phyloP scores from a whole-genome alignment of 257 asterid genomes.

The Solanum bukasovii region DNA sequence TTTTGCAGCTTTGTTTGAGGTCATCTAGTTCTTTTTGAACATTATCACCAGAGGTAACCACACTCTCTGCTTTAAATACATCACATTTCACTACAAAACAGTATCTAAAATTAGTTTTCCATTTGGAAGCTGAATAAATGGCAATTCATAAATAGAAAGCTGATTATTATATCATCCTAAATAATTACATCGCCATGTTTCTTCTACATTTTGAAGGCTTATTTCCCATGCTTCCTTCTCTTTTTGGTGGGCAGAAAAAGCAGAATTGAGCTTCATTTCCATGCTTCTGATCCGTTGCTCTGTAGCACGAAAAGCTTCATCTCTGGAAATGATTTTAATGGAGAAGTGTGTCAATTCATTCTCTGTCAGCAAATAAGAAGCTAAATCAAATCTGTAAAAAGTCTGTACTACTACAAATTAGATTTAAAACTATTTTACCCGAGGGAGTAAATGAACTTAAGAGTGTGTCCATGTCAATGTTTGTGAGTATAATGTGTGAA shows the following conservation, averaged over 20 bases:
- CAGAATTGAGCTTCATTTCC: conserved; percentile 63
- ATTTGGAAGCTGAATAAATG: neutral
- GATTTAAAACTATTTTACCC: neutral
- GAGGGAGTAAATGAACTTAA: neutral
- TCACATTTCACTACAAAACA: conserved; percentile 64
- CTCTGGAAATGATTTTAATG: conserved; percentile 44
- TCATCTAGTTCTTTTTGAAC: conserved; percentile 57
- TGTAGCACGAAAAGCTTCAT: conserved; percentile 49
- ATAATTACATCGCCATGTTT: conserved; percentile 82
- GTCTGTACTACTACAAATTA: neutral
- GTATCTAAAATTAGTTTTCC: neutral
- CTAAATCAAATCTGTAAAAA: neutral
- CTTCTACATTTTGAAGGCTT: conserved; percentile 80
- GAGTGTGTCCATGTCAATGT: neutral
- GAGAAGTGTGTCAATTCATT: conserved; percentile 4
- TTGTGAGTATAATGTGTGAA: neutral
- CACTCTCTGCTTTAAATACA: conserved; percentile 53
- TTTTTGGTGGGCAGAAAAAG: conserved; percentile 57
- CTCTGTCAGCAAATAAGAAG: neutral
- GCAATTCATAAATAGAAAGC: conserved; percentile 6
- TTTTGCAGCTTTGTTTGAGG: conserved; percentile 43
- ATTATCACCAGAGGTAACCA: conserved; percentile 36
- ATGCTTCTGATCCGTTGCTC: conserved; percentile 59
- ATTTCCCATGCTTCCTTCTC: conserved; percentile 81
- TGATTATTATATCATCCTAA: neutral